Base-by-base conservation (phyloP, 306 rosid genomes). In the Corylus avellana region DNA sequence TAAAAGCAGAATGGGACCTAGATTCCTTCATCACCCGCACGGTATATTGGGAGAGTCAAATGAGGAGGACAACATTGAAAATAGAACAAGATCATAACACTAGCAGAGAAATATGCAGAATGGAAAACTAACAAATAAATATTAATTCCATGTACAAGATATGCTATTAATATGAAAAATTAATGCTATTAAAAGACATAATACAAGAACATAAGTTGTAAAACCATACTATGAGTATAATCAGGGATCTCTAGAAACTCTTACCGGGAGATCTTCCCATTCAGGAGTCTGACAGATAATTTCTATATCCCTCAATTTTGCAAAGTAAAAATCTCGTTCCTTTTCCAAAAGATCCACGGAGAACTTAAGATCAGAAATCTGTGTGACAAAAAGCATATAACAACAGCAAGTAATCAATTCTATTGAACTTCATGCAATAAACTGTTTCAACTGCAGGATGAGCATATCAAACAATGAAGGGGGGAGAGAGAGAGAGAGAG, bases 301-400 rank as follows among this genome's bases (percentile, higher is more conserved):
- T 88, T 95, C 99, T 55, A 95, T 82, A 80, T 95, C 99, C 88
- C 99, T 85, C 82, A 95, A 82, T 80, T 95, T 95, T 72, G 94
- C 93, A 55, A 96, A 96, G 91, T 96, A 96, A 62, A 96, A 96
- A 77, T 96, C 99, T 80, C 99, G 80, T 84, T 96, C 99, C 82
- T 96, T 96, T 80, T 96, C 99, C 91, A 96, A 80, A 64, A 86
- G 83, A 89, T 96, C 97, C 77, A 96, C 91, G 2, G 97, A 93
- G 54, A 89, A 78, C 84, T 91, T 96, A 74, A 96, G 98, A 78
- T 91, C 98, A 27, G 91, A 82, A 79, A 96, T 79, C 99, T 96
- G 91, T 57, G 22, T 66, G 85, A 83, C 50, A 79, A 57, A 57
- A 75, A 84, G 62, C 78, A 59, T 39, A 53, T 17, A 67, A 37